A percentile compares a stretch with the other conserved stretches of the same genome.
Evolutionary conservation across 2,329 filamentous ascomycete genomes (phyloP).

Genomic region (Trichoderma polysporum): DNA sequence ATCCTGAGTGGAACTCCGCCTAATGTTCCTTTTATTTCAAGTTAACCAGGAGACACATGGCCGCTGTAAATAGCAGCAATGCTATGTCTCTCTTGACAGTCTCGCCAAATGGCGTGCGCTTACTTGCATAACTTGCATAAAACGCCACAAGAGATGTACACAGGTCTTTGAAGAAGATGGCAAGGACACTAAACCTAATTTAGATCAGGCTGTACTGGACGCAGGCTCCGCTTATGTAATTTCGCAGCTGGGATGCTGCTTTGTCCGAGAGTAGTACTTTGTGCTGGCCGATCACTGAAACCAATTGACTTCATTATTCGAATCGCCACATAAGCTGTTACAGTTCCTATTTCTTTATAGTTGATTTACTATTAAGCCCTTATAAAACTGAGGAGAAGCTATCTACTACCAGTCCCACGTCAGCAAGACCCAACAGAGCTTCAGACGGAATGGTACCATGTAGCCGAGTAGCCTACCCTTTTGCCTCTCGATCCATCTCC

Average conservation of each 20-base stretch:
- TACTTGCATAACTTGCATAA: slow-evolving; percentile 2
- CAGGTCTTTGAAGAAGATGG: not conserved
- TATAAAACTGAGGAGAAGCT: not conserved
- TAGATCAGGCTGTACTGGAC: not conserved
- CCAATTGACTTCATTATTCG: not conserved
- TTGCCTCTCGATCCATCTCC: not conserved
- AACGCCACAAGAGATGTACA: not conserved
- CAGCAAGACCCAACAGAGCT: not conserved
- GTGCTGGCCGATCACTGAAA: not conserved
- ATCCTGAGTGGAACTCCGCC: too few species aligned
- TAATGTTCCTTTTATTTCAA: not conserved
- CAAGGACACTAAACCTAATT: not conserved
- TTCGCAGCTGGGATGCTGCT: not conserved
- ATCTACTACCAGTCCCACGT: not conserved
- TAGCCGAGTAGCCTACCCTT: too few species aligned
- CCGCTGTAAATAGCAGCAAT: not conserved
- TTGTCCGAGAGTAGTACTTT: not conserved
- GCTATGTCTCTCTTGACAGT: not conserved
- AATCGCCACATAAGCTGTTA: not conserved
- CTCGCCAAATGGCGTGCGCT: not conserved
- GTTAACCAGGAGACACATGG: not conserved
- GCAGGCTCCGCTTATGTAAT: not conserved
- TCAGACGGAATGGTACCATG: not conserved
- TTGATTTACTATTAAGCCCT: not conserved
- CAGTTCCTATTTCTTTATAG: not conserved